A percentile compares a stretch with the other conserved stretches of the same genome.
Conservation (phyloP, 2,329 filamentous ascomycete species). For the Colletotrichum aenigma region DNA sequence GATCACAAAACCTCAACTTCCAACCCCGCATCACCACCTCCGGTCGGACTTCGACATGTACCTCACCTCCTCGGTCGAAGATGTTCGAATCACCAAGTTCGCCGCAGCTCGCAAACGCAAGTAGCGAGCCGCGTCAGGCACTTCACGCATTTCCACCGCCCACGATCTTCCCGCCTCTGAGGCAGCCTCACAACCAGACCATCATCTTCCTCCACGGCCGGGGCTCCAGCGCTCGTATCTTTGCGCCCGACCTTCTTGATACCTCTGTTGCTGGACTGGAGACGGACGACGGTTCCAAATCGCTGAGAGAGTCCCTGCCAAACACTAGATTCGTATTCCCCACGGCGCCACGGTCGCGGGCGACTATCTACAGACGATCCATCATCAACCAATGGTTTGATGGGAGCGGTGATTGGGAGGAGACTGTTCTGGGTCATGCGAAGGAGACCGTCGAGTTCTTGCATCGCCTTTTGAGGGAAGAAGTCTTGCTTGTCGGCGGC, state of each 20-base stretch:
- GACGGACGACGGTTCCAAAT: background rate
- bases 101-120: background rate
- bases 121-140: background rate
- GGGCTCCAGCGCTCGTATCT: constrained; percentile 44
- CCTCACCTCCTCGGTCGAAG: background rate
- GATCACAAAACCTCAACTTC: background rate
- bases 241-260: constrained; percentile 42
- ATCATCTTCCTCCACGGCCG: constrained; percentile 55
- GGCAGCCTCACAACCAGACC: constrained; percentile 42
- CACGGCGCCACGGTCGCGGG: constrained; percentile 42
- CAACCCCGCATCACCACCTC: background rate
- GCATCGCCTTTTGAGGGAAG: constrained; percentile 38
- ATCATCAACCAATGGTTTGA: constrained; percentile 40
- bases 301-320: constrained; percentile 39
- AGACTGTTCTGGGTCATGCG: constrained; percentile 29
- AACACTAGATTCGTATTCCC: constrained; percentile 56
- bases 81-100: background rate
- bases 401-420: constrained; percentile 38
- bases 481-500: constrained; percentile 40
- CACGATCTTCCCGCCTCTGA: constrained; percentile 24
- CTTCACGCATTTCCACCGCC: constrained; percentile 28
- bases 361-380: constrained; percentile 34
- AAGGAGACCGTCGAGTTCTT: constrained; percentile 44
- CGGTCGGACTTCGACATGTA: background rate
- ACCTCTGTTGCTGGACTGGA: constrained; percentile 16